A percentile compares a stretch with the other conserved stretches of the same genome.
These are phyloP conservation scores for Acanthamoeba royreba DNA, from an alignment of 208 protist species.

Conservation along the genomic window DNA sequence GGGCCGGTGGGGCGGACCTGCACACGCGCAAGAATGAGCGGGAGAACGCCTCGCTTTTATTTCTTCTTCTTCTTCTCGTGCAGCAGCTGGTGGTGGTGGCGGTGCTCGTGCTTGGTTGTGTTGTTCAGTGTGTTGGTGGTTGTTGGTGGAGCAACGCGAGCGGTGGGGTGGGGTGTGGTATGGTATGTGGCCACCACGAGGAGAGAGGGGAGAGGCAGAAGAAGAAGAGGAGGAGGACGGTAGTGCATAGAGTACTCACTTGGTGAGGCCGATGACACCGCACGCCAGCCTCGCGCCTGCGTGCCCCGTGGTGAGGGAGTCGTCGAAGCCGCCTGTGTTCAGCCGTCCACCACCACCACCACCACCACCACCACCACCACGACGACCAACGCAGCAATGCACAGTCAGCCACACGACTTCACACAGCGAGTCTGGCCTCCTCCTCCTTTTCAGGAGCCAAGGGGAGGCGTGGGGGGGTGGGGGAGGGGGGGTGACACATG, in stretches of 20 bases:
- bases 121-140: background rate
- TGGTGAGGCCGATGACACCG: conserved; percentile 68
- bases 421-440: too few species aligned
- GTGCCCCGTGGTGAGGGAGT: conserved; percentile 64
- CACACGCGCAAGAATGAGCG: too few species aligned
- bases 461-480: too few species aligned
- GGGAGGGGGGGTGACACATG: too few species aligned
- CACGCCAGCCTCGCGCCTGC: conserved; percentile 67
- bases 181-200: too few species aligned
- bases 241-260: background rate
- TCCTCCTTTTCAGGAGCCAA: too few species aligned
- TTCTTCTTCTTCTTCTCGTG: background rate
- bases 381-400: too few species aligned
- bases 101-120: background rate
- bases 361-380: too few species aligned
- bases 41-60: too few species aligned
- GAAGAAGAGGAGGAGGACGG: background rate
- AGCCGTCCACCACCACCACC: too few species aligned
- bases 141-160: background rate
- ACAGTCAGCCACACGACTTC: too few species aligned
- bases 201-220: background rate
- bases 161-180: background rate
- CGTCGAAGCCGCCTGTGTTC: conserved; percentile 65
- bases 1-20: too few species aligned
- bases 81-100: background rate